Percentiles rank a stretch among this genome's conserved stretches.
These are phyloP conservation scores for Magnusiomyces suaveolens DNA, from an alignment of 1,139 yeast species.

Conservation along the genomic window DNA sequence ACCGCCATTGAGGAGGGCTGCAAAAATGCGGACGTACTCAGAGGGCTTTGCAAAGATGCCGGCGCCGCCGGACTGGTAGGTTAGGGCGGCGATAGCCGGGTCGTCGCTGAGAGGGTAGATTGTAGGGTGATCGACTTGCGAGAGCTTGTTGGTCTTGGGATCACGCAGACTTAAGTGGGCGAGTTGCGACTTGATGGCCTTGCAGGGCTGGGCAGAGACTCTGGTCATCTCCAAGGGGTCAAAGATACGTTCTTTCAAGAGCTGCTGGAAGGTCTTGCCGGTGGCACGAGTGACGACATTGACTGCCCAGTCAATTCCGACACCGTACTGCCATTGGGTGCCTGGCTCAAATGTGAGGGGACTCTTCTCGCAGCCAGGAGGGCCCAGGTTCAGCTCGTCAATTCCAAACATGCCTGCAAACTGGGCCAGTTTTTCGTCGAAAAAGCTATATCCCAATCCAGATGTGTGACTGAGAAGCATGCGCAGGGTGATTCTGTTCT, in stretches of 20 bases:
- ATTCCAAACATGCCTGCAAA: conserved; percentile 12
- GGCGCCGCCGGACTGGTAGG: conserved; percentile 38
- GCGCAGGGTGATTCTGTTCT: conserved; percentile 36
- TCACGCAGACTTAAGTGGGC: conserved; percentile 14
- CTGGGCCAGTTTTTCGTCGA: conserved; percentile 24
- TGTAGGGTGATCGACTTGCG: conserved; percentile 8
- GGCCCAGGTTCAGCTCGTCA: conserved; percentile 14
- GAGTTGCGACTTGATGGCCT: conserved; percentile 6
- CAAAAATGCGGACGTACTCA: conserved; percentile 39
- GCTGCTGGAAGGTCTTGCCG: conserved; percentile 39
- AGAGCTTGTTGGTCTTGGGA: conserved; percentile 9
- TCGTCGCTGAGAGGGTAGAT: conserved; percentile 8
- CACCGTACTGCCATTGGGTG: conserved; percentile 43
- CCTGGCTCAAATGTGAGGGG: conserved; percentile 50
- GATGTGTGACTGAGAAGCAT: conserved; percentile 43
- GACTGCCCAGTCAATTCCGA: conserved; percentile 47
- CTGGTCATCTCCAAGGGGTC: conserved; percentile 39
- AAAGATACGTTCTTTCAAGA: conserved; percentile 35
- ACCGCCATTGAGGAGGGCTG: conserved; percentile 43
- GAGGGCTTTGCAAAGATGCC: conserved; percentile 39
- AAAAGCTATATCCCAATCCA: conserved; percentile 23
- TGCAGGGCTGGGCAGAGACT: conserved; percentile 30
- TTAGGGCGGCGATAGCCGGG: conserved; percentile 4
- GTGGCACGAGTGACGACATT: conserved; percentile 38
- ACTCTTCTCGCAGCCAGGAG: conserved; percentile 20